phyloP scores from a whole-genome alignment of 352 stramenopile species.

The Thalassiosira hispida region DNA sequence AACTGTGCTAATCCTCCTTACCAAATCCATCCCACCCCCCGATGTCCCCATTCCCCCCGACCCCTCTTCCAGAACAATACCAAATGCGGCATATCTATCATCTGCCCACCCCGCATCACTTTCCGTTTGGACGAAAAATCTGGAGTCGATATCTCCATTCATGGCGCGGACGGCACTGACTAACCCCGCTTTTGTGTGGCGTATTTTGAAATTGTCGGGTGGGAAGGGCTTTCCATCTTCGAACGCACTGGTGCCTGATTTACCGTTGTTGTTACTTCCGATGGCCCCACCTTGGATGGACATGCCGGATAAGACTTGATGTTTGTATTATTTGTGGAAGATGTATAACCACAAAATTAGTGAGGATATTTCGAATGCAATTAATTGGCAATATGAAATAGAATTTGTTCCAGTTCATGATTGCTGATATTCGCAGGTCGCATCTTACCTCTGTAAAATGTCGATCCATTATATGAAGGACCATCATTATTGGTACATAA shows the following conservation, averaged over 20 bases:
- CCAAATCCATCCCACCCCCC: conserved; percentile 63
- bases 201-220: conserved; percentile 72
- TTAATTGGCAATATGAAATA: too few species aligned
- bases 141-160: conserved; percentile 62
- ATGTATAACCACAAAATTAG: background rate
- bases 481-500: conserved; percentile 49
- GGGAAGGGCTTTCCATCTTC: conserved; percentile 52
- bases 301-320: conserved; percentile 50
- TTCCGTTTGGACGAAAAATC: conserved; percentile 75
- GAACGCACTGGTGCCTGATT: conserved; percentile 47
- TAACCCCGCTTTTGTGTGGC: conserved; percentile 63
- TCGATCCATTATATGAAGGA: conserved; percentile 56
- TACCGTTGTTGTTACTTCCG: conserved; percentile 50
- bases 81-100: conserved; percentile 75
- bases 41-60: conserved; percentile 10
- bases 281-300: conserved; percentile 74
- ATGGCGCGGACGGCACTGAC: conserved; percentile 56
- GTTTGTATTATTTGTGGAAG: background rate
- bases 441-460: conserved; percentile 67
- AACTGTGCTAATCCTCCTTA: conserved; percentile 66
- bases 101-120: conserved; percentile 76
- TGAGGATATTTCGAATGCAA: too few species aligned
- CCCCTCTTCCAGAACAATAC: conserved; percentile 58
- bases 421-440: too few species aligned
- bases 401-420: too few species aligned